Evolutionary conservation across 768 basidiomycete species (phyloP).

Genomic region (Boletus rufocinnamomeus): DNA sequence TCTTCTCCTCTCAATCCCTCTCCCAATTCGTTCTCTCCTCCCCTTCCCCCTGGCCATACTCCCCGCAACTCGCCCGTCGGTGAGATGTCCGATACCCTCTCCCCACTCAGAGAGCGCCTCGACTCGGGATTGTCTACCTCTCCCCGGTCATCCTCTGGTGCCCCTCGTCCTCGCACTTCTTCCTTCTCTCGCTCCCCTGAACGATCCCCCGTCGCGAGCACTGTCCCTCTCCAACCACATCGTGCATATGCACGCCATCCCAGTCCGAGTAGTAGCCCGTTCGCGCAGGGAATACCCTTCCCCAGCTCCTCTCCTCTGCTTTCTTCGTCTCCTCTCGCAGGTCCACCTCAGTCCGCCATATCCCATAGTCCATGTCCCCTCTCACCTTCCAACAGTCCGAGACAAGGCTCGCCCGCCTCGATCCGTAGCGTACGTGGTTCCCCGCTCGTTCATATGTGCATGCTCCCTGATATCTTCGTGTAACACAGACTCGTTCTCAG

Average conservation of each 20-base stretch:
- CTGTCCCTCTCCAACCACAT: constrained; percentile 6
- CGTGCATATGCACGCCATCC: constrained; percentile 11
- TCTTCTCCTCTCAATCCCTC: constrained; percentile 31
- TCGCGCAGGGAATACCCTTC: constrained; percentile 17
- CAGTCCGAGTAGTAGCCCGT: constrained; percentile 9
- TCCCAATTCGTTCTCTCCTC: constrained; percentile 9
- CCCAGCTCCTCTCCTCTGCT: constrained; percentile 11
- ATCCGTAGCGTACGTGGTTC: constrained; percentile 14
- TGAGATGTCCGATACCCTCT: constrained; percentile 20
- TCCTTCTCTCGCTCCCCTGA: constrained; percentile 24
- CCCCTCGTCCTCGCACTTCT: constrained; percentile 1
- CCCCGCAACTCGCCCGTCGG: constrained; percentile 9
- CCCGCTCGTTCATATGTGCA: neutral
- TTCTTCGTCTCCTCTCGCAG: constrained; percentile 15
- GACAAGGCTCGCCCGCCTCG: constrained; percentile 14
- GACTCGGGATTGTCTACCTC: constrained; percentile 3
- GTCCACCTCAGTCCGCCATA: constrained; percentile 2
- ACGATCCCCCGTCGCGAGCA: constrained; percentile 4
- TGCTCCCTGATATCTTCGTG: neutral
- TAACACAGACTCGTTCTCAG: constrained; percentile 7
- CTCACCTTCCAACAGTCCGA: constrained; percentile 11
- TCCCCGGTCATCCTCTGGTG: constrained; percentile 2
- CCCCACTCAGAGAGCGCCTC: constrained; percentile 21
- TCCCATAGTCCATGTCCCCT: neutral
- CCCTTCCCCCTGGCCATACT: neutral